Evolutionary conservation across 73 alveolate species (phyloP), one percentile per base, ranked within the genome.

Genomic region (Blepharisma stoltei): DNA sequence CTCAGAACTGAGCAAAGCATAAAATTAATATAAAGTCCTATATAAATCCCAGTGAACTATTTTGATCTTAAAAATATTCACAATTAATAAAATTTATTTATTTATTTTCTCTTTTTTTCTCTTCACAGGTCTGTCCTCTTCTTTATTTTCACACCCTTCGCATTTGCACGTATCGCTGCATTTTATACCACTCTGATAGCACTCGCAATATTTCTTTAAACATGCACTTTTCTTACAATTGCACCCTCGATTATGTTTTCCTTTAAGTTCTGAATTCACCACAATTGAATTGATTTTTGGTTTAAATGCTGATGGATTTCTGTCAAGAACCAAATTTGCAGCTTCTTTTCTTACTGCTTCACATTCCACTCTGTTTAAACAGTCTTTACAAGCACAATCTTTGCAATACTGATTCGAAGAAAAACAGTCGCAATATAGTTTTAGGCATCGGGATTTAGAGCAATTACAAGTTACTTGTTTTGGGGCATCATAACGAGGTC

Each of bases 171-270:
- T 71, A 27, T 84, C 95, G 0, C 97, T 54, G 78, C 99, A 96
- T 50, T 85, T 47, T 43, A 93, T 90, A 6, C 97, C 97, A 71
- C 88, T 84, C 73, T 96, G 90, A 81, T 60, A 95, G 79, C 99
- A 96, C 77, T 96, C 98, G 76, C 99, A 96, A 77, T 96, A 96
- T 79, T 94, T 95, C 86, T 96, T 96, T 38, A 83, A 83, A 78
- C 99, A 96, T 73, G 91, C 95, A 32, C 98, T 90, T 84, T 91
- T 92, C 78, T 89, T 91, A 80, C 99, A 96, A 83, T 95, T 96
- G 70, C 99, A 96, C 44, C 99, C 99, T 55, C 76, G 70, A 32
- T 78, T 37, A 71, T 87, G 91, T 44, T 78, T 14, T 37, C 80
- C 71, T 14, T 78, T 14, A 14, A 9, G 14, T 2, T 60, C 45